A percentile compares a stretch with the other conserved stretches of the same genome.
Conservation (phyloP, 768 basidiomycete genomes). For the Kwoniella newhampshirensis region DNA sequence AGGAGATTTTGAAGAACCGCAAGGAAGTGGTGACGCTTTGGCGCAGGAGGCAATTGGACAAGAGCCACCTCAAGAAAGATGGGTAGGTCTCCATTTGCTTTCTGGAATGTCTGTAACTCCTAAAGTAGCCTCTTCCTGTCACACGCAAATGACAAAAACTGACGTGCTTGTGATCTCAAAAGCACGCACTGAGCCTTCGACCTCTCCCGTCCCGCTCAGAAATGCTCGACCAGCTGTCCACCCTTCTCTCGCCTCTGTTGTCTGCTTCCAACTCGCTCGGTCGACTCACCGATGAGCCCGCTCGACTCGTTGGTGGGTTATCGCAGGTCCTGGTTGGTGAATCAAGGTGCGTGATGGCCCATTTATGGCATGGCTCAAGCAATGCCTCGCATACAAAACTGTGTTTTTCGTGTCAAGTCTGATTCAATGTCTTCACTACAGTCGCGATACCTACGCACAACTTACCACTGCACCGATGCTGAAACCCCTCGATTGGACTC, state of each 20-base stretch:
- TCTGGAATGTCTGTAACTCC: no score
- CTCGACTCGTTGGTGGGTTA: slow-evolving; percentile 77
- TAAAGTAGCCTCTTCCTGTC: no score
- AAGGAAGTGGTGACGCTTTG: slow-evolving; percentile 34
- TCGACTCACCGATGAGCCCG: slow-evolving; percentile 65
- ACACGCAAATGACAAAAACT: no score
- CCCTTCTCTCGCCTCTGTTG: slow-evolving; percentile 66
- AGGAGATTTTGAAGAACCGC: slow-evolving; percentile 54
- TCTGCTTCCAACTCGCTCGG: slow-evolving; percentile 53
- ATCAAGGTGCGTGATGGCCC: slow-evolving; percentile 62
- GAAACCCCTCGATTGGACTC: slow-evolving; percentile 89
- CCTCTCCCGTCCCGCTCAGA: slow-evolving; percentile 64
- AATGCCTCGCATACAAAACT: no score
- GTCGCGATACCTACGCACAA: slow-evolving; percentile 76
- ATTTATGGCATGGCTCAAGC: background rate
- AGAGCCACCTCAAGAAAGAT: slow-evolving; percentile 14
- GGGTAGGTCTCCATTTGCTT: slow-evolving; percentile 21
- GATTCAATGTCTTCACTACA: slow-evolving; percentile 55
- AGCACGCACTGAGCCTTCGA: slow-evolving; percentile 67
- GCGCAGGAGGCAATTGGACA: slow-evolving; percentile 12
- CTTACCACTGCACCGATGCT: slow-evolving; percentile 68
- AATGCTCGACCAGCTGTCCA: slow-evolving; percentile 65
- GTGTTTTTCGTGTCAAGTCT: no score
- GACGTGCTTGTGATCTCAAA: slow-evolving; percentile 31
- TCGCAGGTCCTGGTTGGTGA: slow-evolving; percentile 73